These are phyloP conservation scores for Plasmopara muralis DNA, from an alignment of 352 stramenopile species.

Conservation along the genomic window DNA sequence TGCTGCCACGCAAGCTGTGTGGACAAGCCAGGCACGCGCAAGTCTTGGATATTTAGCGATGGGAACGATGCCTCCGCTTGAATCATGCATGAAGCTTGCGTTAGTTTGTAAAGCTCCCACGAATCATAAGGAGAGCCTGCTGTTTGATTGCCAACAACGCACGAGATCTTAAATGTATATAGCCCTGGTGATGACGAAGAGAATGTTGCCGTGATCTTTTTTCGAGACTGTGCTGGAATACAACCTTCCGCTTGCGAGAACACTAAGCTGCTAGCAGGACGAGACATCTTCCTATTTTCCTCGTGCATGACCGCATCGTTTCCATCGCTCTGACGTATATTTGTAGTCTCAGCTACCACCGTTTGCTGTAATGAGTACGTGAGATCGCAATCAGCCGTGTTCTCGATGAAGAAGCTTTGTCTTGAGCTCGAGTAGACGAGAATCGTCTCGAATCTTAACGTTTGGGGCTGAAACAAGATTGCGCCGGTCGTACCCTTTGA, in stretches of 20 bases:
- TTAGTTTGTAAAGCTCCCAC: constrained; percentile 16
- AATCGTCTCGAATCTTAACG: constrained; percentile 71
- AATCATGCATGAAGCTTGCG: constrained; percentile 42
- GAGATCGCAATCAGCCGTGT: constrained; percentile 76
- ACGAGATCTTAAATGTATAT: constrained; percentile 73
- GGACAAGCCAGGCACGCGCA: constrained; percentile 50
- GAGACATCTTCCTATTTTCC: constrained; percentile 1
- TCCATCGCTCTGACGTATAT: constrained; percentile 1
- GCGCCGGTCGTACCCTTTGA: constrained; percentile 69
- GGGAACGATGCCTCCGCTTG: constrained; percentile 79
- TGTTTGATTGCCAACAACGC: constrained; percentile 29
- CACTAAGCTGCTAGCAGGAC: constrained; percentile 21
- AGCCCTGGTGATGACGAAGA: constrained; percentile 46
- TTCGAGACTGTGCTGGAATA: constrained; percentile 70
- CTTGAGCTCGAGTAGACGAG: constrained; percentile 76
- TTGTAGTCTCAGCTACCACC: constrained; percentile 21
- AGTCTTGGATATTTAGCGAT: constrained; percentile 78
- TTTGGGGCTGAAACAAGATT: constrained; percentile 69
- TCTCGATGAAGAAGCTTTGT: constrained; percentile 62
- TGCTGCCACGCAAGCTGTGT: constrained; percentile 59
- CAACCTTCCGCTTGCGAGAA: constrained; percentile 58
- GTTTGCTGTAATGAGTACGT: constrained; percentile 43
- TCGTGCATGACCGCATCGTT: constrained; percentile 5
- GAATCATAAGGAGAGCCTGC: constrained; percentile 18
- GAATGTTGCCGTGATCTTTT: constrained; percentile 77